phyloP scores from a whole-genome alignment of 164 flowering plant genomes.

The Pachysandra terminalis region DNA sequence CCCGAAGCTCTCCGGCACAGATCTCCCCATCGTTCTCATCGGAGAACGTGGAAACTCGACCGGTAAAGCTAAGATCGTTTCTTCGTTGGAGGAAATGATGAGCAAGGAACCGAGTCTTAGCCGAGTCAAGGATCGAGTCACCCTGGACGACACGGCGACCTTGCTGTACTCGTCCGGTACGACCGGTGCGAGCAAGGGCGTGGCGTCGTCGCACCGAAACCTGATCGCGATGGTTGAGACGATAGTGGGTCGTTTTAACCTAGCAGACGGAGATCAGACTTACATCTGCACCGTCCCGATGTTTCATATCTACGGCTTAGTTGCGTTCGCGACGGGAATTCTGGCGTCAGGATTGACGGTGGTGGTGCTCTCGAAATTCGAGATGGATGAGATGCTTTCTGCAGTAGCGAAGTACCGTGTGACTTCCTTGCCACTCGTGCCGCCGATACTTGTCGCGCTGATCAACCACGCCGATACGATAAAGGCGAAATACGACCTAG shows the following conservation, averaged over 20 bases:
- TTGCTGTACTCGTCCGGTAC: conserved; percentile 92
- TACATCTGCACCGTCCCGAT: conserved; percentile 85
- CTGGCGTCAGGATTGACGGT: conserved; percentile 55
- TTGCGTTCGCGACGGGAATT: conserved; percentile 46
- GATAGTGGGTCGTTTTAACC: conserved; percentile 30
- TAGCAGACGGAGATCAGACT: conserved; percentile 28
- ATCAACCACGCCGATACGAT: conserved; percentile 39
- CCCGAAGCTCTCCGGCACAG: conserved; percentile 54
- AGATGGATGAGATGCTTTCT: conserved; percentile 50
- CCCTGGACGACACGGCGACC: conserved; percentile 70
- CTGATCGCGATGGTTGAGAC: conserved; percentile 70
- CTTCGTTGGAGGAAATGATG: conserved; percentile 35
- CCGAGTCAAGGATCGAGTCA: conserved; percentile 39
- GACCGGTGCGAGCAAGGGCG: conserved; percentile 94
- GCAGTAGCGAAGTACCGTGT: conserved; percentile 40
- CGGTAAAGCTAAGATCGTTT: conserved; percentile 16
- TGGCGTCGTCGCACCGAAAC: conserved; percentile 65
- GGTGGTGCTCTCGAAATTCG: conserved; percentile 54
- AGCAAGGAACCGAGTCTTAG: conserved; percentile 25
- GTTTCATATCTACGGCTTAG: conserved; percentile 94
- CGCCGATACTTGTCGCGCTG: conserved; percentile 59
- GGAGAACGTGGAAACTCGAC: conserved; percentile 10
- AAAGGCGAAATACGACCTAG: conserved; percentile 41
- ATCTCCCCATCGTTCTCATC: conserved; percentile 52
- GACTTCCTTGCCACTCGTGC: conserved; percentile 57